These are phyloP conservation scores for Boletus putidus DNA, from an alignment of 1,284 basidiomycete species.

Conservation along the genomic window DNA sequence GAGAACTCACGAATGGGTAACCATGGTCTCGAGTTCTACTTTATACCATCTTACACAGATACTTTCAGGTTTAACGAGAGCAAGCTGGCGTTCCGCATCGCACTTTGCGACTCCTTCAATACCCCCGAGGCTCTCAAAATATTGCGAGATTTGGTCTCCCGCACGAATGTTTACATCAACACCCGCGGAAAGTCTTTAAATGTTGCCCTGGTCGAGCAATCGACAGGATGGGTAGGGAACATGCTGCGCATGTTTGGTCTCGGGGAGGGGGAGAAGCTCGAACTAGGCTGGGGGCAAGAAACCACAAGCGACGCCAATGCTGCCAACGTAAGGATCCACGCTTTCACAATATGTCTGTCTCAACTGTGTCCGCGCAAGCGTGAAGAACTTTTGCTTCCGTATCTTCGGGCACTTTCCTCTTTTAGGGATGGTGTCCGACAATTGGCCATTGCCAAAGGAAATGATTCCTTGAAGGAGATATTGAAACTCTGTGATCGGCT, in stretches of 20 bases:
- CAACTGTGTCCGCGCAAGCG: constrained; percentile 47
- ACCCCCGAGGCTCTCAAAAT: constrained; percentile 82
- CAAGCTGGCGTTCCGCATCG: constrained; percentile 81
- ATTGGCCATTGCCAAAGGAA: constrained; percentile 74
- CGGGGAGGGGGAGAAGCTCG: constrained; percentile 70
- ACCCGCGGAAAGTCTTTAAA: constrained; percentile 62
- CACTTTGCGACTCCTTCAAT: constrained; percentile 97
- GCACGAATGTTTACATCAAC: constrained; percentile 88
- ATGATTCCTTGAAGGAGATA: constrained; percentile 72
- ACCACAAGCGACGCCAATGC: constrained; percentile 42
- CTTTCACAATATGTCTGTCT: constrained; percentile 6
- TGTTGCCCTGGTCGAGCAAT: constrained; percentile 67
- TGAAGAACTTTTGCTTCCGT: constrained; percentile 88
- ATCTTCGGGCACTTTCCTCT: constrained; percentile 79
- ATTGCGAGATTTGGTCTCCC: constrained; percentile 83
- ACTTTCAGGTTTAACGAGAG: constrained; percentile 65
- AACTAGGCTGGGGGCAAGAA: constrained; percentile 74
- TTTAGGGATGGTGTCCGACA: constrained; percentile 91
- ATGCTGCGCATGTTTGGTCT: constrained; percentile 97
- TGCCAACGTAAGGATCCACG: constrained; percentile 55
- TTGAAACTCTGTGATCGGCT: constrained; percentile 85
- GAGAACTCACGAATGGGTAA: constrained; percentile 63
- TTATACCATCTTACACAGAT: constrained; percentile 14
- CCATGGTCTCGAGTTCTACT: constrained; percentile 24
- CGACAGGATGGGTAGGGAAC: constrained; percentile 82